Conservation (phyloP, 2,329 filamentous ascomycete species). For the Myrmaecium sp. region DNA sequence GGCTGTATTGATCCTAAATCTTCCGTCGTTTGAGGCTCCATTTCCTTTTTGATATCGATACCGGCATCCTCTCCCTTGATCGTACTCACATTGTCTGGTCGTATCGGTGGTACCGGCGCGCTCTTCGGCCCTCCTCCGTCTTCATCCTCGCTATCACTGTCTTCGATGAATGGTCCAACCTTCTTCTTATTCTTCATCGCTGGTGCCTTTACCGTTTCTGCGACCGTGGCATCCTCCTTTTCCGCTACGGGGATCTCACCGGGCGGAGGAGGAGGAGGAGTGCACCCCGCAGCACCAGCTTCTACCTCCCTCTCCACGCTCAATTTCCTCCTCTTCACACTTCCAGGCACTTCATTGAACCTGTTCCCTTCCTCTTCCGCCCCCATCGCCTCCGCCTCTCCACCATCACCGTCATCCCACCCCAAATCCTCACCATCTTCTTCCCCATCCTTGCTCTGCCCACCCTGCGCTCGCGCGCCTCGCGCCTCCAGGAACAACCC, state of each 20-base stretch:
- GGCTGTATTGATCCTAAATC: no score
- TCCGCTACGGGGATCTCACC: slow-evolving; percentile 5
- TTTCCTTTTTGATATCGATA: no score
- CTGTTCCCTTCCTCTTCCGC: slow-evolving; percentile 13
- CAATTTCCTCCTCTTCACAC: slow-evolving; percentile 25
- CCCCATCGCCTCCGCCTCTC: slow-evolving; percentile 8
- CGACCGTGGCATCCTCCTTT: slow-evolving; percentile 1
- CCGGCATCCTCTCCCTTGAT: no score
- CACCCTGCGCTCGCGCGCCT: slow-evolving; percentile 2
- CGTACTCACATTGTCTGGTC: slow-evolving; percentile 2
- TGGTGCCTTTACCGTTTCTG: not conserved
- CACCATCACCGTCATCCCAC: slow-evolving; percentile 11
- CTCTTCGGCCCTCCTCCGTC: slow-evolving; percentile 3
- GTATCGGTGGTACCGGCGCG: not conserved
- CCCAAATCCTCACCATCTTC: slow-evolving; percentile 12
- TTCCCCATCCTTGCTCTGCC: slow-evolving; percentile 9
- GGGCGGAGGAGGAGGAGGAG: slow-evolving; percentile 13
- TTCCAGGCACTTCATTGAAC: slow-evolving; percentile 26
- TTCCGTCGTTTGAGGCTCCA: no score
- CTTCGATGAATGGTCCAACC: slow-evolving; percentile 51
- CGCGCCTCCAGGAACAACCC: slow-evolving; percentile 20
- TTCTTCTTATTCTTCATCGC: slow-evolving; percentile 12
- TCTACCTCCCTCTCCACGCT: slow-evolving; percentile 25
- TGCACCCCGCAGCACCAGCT: slow-evolving; percentile 22
- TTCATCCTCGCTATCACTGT: slow-evolving; percentile 45